These are phyloP conservation scores for Hirsutella minnesotensis DNA, from an alignment of 2,329 filamentous ascomycete species.

Conservation along the genomic window DNA sequence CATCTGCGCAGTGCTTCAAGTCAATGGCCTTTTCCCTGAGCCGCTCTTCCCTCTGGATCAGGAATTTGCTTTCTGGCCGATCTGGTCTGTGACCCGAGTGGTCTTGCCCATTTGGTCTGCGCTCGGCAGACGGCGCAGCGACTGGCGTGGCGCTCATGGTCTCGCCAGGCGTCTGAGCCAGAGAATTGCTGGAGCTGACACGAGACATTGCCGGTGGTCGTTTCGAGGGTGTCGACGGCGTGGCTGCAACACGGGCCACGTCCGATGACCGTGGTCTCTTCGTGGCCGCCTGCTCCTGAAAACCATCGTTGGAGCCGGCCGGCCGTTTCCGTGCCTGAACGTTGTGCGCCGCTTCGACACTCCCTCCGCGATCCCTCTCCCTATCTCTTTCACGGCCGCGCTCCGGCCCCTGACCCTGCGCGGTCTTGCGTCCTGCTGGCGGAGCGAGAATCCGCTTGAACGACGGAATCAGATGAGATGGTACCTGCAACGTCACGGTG, in stretches of 20 bases:
- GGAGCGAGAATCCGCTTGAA: constrained; percentile 35
- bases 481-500: constrained; percentile 36
- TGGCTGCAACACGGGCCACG: constrained; percentile 17
- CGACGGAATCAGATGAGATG: constrained; percentile 31
- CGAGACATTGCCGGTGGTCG: constrained; percentile 40
- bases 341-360: constrained; percentile 25
- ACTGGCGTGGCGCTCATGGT: constrained; percentile 21
- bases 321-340: constrained; percentile 37
- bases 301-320: constrained; percentile 21
- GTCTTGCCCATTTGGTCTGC: constrained; percentile 21
- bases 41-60: constrained; percentile 23
- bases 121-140: constrained; percentile 14
- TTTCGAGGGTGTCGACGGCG: constrained; percentile 40
- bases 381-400: constrained; percentile 9
- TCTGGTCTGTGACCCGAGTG: constrained; percentile 10
- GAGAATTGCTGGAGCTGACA: constrained; percentile 40
- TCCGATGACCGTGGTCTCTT: constrained; percentile 34
- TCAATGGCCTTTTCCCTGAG: constrained; percentile 32
- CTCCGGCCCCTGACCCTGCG: background rate
- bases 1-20: constrained; percentile 43
- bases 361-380: constrained; percentile 19
- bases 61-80: constrained; percentile 10
- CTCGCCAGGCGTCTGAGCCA: constrained; percentile 38
- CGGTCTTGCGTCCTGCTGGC: constrained; percentile 17
- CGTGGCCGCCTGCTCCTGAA: constrained; percentile 22